Evolutionary conservation across 176 grass and related monocot species (phyloP), one percentile per base, ranked within the genome.

Genomic region (Triticum urartu): DNA sequence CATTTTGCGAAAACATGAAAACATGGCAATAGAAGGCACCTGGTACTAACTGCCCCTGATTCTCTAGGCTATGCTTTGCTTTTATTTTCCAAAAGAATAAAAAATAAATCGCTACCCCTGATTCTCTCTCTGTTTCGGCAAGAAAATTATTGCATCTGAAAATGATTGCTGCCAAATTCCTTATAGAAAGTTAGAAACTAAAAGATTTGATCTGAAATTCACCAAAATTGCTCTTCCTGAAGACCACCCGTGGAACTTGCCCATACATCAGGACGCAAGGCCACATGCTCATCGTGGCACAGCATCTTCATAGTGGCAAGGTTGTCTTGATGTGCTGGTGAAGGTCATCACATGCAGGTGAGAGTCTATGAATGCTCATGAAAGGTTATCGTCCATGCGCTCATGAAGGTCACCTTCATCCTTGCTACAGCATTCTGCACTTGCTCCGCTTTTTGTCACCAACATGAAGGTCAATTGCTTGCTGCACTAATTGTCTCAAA

Each of bases 81-180:
- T 74, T 50, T 48, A 48, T 50, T 75, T 74, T 75, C 6, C 72
- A 75, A 75, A 75, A 17, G n/a, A 15, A 48, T 25, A 6, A 21
- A 64, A 9, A 73, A 73, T 25, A 73, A 15, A 73, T 10, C 6
- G 24, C 22, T 48, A 1, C 6, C 42, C n/a, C 72, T 75, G 24
- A 24, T 73, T 21, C 39, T 47, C 70, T 25, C 21, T 45, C 70
- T 73, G n/a, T 45, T 73, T 26, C 6, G 11, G 42, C 11, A 73
- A 72, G 68, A 73, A 73, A 73, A 47, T 73, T 73, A 15, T 74
- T 26, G n/a, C 40, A 45, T 73, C 71, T 8, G 40, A 26, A 74
- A 48, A 48, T 74, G 6, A 74, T 48, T 15, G 40, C 72, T 48
- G 42, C 2, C n/a, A 47, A 73, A 73, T 45, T 73, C 71, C 68